Evolutionary conservation across 306 rosid species (phyloP).

Genomic region (Cucurbita pepo): DNA sequence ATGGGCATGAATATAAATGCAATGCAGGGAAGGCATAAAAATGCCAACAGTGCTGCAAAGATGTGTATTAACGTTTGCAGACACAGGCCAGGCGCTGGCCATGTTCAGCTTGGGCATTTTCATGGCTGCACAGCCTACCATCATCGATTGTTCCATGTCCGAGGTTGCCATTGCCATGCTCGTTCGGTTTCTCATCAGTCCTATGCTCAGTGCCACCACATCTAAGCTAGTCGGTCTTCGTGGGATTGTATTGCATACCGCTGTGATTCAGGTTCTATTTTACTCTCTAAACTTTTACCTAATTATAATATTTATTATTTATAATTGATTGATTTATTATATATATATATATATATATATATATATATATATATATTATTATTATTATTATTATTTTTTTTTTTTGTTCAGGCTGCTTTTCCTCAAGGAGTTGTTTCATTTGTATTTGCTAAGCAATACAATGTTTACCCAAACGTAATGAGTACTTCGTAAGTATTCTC

Average conservation of each 20-base stretch:
- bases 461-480: slow-evolving; percentile 57
- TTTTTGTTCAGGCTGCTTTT: slow-evolving; percentile 57
- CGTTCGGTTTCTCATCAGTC: slow-evolving; percentile 63
- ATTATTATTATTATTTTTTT: no score
- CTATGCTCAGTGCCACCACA: slow-evolving; percentile 58
- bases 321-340: neutral
- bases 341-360: no score
- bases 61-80: slow-evolving; percentile 50
- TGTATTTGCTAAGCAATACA: slow-evolving; percentile 77
- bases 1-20: neutral
- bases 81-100: slow-evolving; percentile 72
- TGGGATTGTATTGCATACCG: slow-evolving; percentile 55
- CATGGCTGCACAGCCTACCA: slow-evolving; percentile 73
- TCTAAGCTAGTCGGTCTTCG: slow-evolving; percentile 43
- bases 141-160: slow-evolving; percentile 60
- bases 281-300: neutral
- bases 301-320: neutral
- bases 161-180: slow-evolving; percentile 60
- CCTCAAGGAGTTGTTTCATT: slow-evolving; percentile 82
- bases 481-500: slow-evolving; percentile 63
- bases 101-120: slow-evolving; percentile 79
- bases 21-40: slow-evolving; percentile 45
- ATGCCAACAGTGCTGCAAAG: slow-evolving; percentile 59
- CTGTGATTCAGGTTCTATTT: slow-evolving; percentile 60
- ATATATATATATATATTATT: no score